These are phyloP conservation scores for Dalbergia cochinchinensis DNA, from an alignment of 306 rosid species.

Conservation along the genomic window DNA sequence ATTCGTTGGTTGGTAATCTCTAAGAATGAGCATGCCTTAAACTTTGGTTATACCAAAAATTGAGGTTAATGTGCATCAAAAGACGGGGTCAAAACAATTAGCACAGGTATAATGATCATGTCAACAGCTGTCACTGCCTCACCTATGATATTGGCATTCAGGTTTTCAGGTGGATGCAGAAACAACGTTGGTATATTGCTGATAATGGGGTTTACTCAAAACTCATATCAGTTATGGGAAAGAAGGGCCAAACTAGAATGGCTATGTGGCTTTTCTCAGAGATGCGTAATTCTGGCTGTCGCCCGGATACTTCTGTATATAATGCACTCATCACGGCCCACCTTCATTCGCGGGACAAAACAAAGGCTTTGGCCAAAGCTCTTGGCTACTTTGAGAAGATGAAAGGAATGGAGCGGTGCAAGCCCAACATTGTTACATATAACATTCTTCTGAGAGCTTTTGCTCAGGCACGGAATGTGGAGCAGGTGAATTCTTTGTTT, in stretches of 20 bases:
- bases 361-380: conserved; percentile 83
- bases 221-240: conserved; percentile 89
- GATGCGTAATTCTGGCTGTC: conserved; percentile 91
- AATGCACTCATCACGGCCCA: conserved; percentile 92
- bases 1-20: no score
- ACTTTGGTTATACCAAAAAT: background rate
- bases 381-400: conserved; percentile 84
- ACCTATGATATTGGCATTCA: conserved; percentile 53
- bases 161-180: conserved; percentile 99
- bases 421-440: conserved; percentile 86
- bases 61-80: no score
- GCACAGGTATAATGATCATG: conserved; percentile 6
- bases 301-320: conserved; percentile 90
- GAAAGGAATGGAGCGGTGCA: conserved; percentile 90
- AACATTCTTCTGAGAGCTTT: conserved; percentile 90
- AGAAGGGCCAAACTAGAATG: conserved; percentile 88
- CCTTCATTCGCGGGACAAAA: conserved; percentile 78
- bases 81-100: no score
- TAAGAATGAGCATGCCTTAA: background rate
- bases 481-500: conserved; percentile 71
- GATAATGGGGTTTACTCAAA: conserved; percentile 94
- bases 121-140: conserved; percentile 26
- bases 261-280: conserved; percentile 98
- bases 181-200: conserved; percentile 89
- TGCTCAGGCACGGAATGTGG: conserved; percentile 77